Conservation (phyloP, 2,329 filamentous ascomycete species). For the Ophiostoma sp. region DNA sequence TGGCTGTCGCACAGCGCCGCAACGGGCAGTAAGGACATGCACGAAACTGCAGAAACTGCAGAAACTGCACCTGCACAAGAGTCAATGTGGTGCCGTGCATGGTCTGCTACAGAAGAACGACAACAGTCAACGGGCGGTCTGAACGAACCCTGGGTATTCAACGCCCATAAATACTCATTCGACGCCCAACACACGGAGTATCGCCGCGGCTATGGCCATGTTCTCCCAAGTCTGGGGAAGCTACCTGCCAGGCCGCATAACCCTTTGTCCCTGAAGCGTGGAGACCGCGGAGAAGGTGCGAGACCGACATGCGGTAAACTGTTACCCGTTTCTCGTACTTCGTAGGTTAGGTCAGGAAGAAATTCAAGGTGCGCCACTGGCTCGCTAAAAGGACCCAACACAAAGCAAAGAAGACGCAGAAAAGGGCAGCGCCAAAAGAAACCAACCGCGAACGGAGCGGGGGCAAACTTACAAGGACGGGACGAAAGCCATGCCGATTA, state of each 20-base stretch:
- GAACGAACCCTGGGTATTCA: too few species aligned
- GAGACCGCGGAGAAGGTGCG: neutral
- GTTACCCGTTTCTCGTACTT: neutral
- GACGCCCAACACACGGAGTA: neutral
- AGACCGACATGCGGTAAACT: neutral
- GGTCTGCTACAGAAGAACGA: neutral
- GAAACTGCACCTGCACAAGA: neutral
- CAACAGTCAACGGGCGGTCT: neutral
- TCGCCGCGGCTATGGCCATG: neutral
- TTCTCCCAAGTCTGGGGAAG: neutral
- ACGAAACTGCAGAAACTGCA: too few species aligned
- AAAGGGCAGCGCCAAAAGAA: neutral
- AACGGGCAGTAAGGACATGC: neutral
- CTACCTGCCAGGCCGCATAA: neutral
- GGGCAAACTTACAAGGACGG: conserved; percentile 1
- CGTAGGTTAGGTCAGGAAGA: neutral
- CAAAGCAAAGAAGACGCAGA: neutral
- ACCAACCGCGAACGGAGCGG: conserved; percentile 5
- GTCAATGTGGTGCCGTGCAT: neutral
- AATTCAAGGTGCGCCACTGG: neutral
- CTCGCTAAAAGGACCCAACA: neutral
- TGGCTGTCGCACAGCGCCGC: neutral
- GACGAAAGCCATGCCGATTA: conserved; percentile 14
- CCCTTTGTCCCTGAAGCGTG: neutral
- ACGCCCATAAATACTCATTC: neutral